These are phyloP conservation scores for Venturiaceae sp. DNA, from an alignment of 2,329 filamentous ascomycete species.

Conservation along the genomic window DNA sequence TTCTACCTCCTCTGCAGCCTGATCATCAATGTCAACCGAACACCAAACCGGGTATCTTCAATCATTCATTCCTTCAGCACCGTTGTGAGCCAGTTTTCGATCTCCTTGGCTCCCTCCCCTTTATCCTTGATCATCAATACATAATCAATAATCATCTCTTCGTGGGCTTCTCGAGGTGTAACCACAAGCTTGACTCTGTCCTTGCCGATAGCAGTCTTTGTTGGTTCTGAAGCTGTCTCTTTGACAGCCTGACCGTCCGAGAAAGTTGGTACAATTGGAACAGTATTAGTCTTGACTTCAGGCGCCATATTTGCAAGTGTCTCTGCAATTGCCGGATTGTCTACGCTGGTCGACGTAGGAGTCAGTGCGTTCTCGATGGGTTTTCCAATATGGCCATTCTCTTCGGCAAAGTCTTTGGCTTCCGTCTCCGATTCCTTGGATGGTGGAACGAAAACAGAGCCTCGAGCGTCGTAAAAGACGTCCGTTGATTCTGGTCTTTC, in stretches of 20 bases:
- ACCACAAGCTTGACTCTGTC: slow-evolving; percentile 18
- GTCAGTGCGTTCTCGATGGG: too few relatives aligned
- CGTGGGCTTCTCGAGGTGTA: slow-evolving; percentile 27
- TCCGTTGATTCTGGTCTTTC: neutral
- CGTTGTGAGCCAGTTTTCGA: slow-evolving; percentile 16
- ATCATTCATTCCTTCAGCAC: neutral
- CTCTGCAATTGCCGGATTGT: too few relatives aligned
- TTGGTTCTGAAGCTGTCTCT: too few relatives aligned
- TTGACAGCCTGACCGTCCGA: too few relatives aligned
- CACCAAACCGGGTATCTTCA: too few relatives aligned
- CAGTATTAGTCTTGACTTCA: too few relatives aligned
- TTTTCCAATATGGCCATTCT: neutral
- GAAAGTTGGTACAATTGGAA: too few relatives aligned
- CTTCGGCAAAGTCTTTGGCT: slow-evolving; percentile 11
- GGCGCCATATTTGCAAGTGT: too few relatives aligned
- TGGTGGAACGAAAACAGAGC: neutral
- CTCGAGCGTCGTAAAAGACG: neutral
- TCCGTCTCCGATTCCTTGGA: slow-evolving; percentile 9
- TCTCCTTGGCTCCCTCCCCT: neutral
- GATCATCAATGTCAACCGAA: too few relatives aligned
- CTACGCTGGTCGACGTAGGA: too few relatives aligned
- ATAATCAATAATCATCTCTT: slow-evolving; percentile 32
- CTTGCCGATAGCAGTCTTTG: neutral
- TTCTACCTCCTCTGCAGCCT: too few relatives aligned
- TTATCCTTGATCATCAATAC: slow-evolving; percentile 10